Base-by-base conservation (phyloP, 2,329 filamentous ascomycete genomes). In the Thielaviopsis punctulata region DNA sequence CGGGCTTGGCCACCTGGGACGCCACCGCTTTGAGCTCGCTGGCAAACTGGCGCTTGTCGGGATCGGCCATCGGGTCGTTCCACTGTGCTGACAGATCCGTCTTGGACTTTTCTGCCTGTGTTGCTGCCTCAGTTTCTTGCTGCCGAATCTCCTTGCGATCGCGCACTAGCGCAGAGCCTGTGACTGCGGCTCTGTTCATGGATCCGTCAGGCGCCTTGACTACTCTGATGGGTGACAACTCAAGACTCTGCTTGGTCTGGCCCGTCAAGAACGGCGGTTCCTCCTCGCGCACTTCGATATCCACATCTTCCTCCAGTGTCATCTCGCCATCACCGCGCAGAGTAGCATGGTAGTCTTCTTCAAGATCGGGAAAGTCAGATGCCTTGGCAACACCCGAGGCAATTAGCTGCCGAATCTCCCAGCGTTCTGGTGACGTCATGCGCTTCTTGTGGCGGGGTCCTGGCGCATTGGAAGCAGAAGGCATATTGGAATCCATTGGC, bases 161-260 rank as follows among this genome's bases (percentile, higher is more conserved):
- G 63, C 92, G 94, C 3, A 90, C 86, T 13, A 98, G 68, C 4
- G 81, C 76, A 15, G 90, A 89, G 45, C 92, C 90, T 8, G 89
- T 82, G 85, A 96, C 95, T 15, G 93, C 93, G 47, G 93, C 87
- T 61, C 92, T 78, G 63, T 98, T 98, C 66, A 98, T 81, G 3
- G 90, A 96, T n/a, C 92, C 92, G 65, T 98, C 92, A 0, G 92
- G 93, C 1, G 92, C 92, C 66, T 96, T 96, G 60, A 98, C 86
- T 21, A 98, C 89, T 57, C 93, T 78, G 56, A 98, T 98, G 0
- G 92, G 92, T 1, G 89, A 95, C 3, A 98, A 69, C 62, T 98
- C 92, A 8, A 98, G 73, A 9, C 88, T 95, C 63, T 95, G 89
- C 62, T 95, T 95, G 0, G 92, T 98, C 65, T 98, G 93, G 4